Conservation (phyloP, 1,139 yeast species). For the Yamadazyma oceani region DNA sequence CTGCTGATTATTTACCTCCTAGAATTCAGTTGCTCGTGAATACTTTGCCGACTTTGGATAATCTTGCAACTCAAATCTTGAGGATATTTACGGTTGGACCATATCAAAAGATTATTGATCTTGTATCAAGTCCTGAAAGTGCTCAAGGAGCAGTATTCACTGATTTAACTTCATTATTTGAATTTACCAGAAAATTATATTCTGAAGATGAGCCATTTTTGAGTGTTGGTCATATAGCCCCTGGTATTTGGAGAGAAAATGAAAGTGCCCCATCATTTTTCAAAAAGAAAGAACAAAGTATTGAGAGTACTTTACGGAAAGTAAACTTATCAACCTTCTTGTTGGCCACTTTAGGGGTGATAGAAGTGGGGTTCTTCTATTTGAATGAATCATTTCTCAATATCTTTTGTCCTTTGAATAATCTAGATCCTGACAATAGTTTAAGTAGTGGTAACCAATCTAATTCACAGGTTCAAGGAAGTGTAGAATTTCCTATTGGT, state of each 20-base stretch:
- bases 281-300: conserved; percentile 60
- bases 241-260: conserved; percentile 70
- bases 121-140: conserved; percentile 72
- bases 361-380: conserved; percentile 85
- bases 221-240: conserved; percentile 58
- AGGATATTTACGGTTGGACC: conserved; percentile 68
- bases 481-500: conserved; percentile 38
- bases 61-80: conserved; percentile 70
- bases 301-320: conserved; percentile 72
- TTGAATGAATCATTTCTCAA: conserved; percentile 81
- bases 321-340: conserved; percentile 86
- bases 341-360: conserved; percentile 78
- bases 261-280: conserved; percentile 57
- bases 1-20: conserved; percentile 58
- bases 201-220: conserved; percentile 69
- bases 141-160: conserved; percentile 74
- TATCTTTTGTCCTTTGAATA: conserved; percentile 71
- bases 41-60: conserved; percentile 71
- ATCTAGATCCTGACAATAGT: conserved; percentile 43
- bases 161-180: conserved; percentile 71
- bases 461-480: conserved; percentile 38
- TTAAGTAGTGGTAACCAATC: conserved; percentile 38
- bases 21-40: conserved; percentile 62
- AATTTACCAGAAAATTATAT: conserved; percentile 65
- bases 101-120: conserved; percentile 69